phyloP scores from a whole-genome alignment of 106 monocot genomes.

The Phalaenopsis aphrodite region DNA sequence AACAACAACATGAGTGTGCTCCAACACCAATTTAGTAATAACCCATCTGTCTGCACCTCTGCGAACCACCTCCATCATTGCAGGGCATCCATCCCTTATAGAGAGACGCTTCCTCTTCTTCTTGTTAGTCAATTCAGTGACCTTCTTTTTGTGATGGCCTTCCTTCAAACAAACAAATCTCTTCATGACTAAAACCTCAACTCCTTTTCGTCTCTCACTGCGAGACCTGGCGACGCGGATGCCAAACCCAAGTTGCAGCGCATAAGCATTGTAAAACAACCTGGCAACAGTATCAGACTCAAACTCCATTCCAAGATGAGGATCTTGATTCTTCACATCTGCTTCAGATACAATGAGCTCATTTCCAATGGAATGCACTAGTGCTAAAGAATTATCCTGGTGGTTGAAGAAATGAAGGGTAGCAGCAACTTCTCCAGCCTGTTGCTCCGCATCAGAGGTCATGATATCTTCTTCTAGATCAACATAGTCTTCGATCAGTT shows the following conservation, averaged over 20 bases:
- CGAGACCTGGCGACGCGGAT: constrained; percentile 65
- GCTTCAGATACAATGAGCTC: constrained; percentile 26
- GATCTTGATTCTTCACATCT: constrained; percentile 23
- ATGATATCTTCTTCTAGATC: constrained; percentile 30
- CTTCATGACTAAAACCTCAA: constrained; percentile 63
- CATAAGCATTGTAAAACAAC: constrained; percentile 57
- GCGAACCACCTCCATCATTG: constrained; percentile 72
- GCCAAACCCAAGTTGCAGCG: constrained; percentile 48
- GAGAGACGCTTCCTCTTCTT: constrained; percentile 69
- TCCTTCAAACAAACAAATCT: constrained; percentile 68
- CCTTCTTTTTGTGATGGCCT: constrained; percentile 66
- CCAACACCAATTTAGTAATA: constrained; percentile 51
- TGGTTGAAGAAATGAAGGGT: constrained; percentile 21
- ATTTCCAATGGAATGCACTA: not conserved
- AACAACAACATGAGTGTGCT: constrained; percentile 56
- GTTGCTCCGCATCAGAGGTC: constrained; percentile 24
- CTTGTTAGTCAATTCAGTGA: constrained; percentile 20
- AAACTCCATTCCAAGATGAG: constrained; percentile 59
- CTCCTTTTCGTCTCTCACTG: constrained; percentile 47
- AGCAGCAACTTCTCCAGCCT: not conserved
- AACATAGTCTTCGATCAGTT: constrained; percentile 31
- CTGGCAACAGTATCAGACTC: constrained; percentile 44
- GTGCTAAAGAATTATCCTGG: constrained; percentile 1
- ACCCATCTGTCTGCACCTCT: constrained; percentile 52
- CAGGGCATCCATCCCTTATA: constrained; percentile 58